Evolutionary conservation across 495 filamentous ascomycete genomes (phyloP), one percentile per base, ranked within the genome.

Genomic region (Rhizodiscina lignyota): DNA sequence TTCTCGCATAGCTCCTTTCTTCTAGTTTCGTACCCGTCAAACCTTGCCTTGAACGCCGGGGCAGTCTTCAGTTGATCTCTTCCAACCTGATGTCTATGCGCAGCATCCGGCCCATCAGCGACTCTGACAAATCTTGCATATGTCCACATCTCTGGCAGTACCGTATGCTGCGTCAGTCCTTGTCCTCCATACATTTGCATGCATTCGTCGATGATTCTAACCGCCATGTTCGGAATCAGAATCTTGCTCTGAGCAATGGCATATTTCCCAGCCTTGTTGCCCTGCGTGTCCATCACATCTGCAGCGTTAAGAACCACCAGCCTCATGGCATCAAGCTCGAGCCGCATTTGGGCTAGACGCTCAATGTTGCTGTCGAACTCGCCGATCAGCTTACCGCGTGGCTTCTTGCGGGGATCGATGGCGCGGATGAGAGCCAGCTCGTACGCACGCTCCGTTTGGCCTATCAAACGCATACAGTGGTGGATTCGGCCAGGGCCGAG

Each of bases 131-230:
- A 56, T 36, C 58, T 27, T 13, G 53, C 55, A 50, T 60, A 56
- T 30, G 58, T 53, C 56, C 56, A 61, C 39, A 61, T 49, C 39
- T 56, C 53, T 27, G 58, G 52, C 37, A 61, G 44, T 12, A 52
- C 44, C 11, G 54, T 60, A 43, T 60, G 51, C 37, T 61, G 58
- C 19, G 52, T 58, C 21, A 61, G 28, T 8, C 58, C 58, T 39
- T 54, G 50, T 2, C 54, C 58, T 24, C 58, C 58, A 46, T 52
- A 56, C 45, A 58, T 48, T 42, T 61, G 58, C 53, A 61, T 60
- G 30, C 50, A 53, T 40, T 55, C 51, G 38, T 60, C 56, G 37
- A 61, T 56, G 32, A 61, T 47, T 34, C 49, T 50, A 24, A 47
- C 43, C 18, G 50, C 45, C 31, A 46, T 45, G 20, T 47, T 47